A percentile compares a stretch with the other conserved stretches of the same genome.
phyloP scores from a whole-genome alignment of 2,329 filamentous ascomycete species.

The Fusarium tuaranense region DNA sequence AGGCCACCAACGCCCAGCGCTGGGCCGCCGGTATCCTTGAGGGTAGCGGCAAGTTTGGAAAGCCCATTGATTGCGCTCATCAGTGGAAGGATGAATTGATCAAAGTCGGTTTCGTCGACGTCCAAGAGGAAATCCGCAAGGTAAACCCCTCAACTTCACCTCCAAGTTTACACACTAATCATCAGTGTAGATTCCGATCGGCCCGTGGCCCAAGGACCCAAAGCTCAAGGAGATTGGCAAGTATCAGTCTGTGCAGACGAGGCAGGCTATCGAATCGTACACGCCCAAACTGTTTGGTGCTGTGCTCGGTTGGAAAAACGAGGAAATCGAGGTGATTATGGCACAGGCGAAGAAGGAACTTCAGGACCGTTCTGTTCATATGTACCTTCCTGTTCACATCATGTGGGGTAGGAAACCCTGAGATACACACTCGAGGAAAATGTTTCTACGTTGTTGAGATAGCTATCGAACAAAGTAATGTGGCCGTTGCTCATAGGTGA shows the following conservation, averaged over 20 bases:
- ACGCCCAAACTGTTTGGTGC: constrained; percentile 29
- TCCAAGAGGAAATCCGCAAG: not conserved
- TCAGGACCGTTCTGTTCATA: constrained; percentile 18
- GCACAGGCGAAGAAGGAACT: constrained; percentile 33
- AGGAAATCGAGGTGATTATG: constrained; percentile 30
- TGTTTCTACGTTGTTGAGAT: not conserved
- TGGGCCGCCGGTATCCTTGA: constrained; percentile 14
- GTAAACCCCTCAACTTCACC: too few relatives aligned
- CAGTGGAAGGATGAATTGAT: constrained; percentile 14
- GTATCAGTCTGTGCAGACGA: constrained; percentile 22
- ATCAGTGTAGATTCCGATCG: constrained; percentile 11
- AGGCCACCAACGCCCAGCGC: constrained; percentile 2
- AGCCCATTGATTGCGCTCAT: constrained; percentile 4
- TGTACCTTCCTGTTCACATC: constrained; percentile 30
- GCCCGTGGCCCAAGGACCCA: constrained; percentile 19
- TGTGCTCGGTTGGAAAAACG: constrained; percentile 25
- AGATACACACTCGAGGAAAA: not conserved
- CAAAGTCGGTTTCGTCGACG: not conserved
- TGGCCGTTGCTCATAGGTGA: not conserved
- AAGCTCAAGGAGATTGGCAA: constrained; percentile 24
- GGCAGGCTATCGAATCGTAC: constrained; percentile 26
- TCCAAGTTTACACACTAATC: too few relatives aligned
- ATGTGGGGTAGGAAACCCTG: constrained; percentile 27
- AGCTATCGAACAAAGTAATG: not conserved
- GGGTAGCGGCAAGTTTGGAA: constrained; percentile 23